Evolutionary conservation across 106 monocot genomes (phyloP).

Genomic region (Chionographis japonica): DNA sequence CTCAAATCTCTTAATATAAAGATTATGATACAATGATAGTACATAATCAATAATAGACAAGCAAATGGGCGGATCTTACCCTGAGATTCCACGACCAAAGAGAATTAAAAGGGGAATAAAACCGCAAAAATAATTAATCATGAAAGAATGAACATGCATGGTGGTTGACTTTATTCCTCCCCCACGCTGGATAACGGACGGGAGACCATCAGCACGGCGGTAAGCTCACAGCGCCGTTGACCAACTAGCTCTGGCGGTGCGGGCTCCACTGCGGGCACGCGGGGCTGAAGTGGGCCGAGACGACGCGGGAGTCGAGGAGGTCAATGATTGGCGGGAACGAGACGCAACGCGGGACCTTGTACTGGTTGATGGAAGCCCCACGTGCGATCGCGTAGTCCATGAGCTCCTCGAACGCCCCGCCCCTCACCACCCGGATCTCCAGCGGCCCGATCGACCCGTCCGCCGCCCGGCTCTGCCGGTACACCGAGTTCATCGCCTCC

Average conservation of each 20-base stretch:
- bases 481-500: slow-evolving; percentile 46
- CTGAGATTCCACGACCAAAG: no score
- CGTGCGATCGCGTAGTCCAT: slow-evolving; percentile 51
- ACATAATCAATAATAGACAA: no score
- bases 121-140: no score
- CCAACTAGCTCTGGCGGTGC: neutral
- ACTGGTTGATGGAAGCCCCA: slow-evolving; percentile 60
- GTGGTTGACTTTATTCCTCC: no score
- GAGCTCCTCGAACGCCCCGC: slow-evolving; percentile 44
- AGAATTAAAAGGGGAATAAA: no score
- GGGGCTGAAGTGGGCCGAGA: slow-evolving; percentile 47
- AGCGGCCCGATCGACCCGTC: slow-evolving; percentile 43
- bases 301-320: slow-evolving; percentile 48
- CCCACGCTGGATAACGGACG: no score
- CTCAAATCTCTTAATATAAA: no score
- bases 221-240: no score
- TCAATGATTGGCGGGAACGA: slow-evolving; percentile 46
- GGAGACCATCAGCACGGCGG: no score
- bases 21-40: no score
- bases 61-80: no score
- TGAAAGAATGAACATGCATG: no score
- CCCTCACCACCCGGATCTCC: slow-evolving; percentile 37
- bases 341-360: slow-evolving; percentile 43
- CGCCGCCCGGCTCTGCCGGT: slow-evolving; percentile 30
- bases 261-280: slow-evolving; percentile 32